These are phyloP conservation scores for Neopestalotiopsis sp. DNA, from an alignment of 2,329 filamentous ascomycete genomes.

Conservation along the genomic window DNA sequence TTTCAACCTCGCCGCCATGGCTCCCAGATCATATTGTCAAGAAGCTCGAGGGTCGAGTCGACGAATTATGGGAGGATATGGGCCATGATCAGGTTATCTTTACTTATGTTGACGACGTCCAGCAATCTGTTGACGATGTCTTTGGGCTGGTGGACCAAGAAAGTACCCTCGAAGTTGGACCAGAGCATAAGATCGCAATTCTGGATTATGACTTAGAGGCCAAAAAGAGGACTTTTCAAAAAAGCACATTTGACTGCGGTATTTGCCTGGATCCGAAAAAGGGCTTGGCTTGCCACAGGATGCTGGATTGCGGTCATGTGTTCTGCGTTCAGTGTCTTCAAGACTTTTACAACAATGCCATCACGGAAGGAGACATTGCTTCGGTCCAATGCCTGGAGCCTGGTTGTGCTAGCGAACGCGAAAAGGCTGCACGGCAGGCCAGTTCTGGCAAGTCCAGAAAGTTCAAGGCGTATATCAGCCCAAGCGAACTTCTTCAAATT, in stretches of 20 bases:
- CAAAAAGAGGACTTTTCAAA: conserved; percentile 77
- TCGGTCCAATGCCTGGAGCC: conserved; percentile 82
- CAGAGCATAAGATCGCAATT: conserved; percentile 71
- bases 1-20: conserved; percentile 65
- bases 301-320: conserved; percentile 86
- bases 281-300: conserved; percentile 78
- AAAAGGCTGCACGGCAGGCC: conserved; percentile 37
- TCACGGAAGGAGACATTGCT: conserved; percentile 81
- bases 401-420: conserved; percentile 72
- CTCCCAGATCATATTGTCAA: conserved; percentile 54
- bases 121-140: conserved; percentile 62
- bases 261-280: conserved; percentile 94
- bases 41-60: conserved; percentile 55
- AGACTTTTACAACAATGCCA: conserved; percentile 89
- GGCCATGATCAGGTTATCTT: conserved; percentile 65
- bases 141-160: conserved; percentile 61
- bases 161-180: conserved; percentile 56
- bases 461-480: conserved; percentile 72
- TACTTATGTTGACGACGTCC: conserved; percentile 67
- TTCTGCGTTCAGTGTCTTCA: conserved; percentile 89
- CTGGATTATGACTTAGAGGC: conserved; percentile 80
- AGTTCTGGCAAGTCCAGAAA: conserved; percentile 58
- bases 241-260: conserved; percentile 85
- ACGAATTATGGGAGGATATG: conserved; percentile 66
- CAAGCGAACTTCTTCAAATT: conserved; percentile 83